These are phyloP conservation scores for Colletotrichum chrysophilum DNA, from an alignment of 2,329 filamentous ascomycete genomes.

Conservation along the genomic window DNA sequence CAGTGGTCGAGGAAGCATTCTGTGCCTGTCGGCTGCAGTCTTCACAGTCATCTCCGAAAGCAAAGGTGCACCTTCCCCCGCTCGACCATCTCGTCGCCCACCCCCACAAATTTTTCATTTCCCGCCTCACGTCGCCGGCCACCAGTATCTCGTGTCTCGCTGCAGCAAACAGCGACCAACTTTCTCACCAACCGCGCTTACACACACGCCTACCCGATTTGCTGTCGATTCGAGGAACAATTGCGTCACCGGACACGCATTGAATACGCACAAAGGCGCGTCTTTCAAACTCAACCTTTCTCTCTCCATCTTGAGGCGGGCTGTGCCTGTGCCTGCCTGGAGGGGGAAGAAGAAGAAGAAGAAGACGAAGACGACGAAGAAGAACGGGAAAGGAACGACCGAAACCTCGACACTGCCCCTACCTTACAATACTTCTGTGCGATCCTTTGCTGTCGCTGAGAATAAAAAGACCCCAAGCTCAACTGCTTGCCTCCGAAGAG, in stretches of 20 bases:
- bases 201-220: constrained; percentile 2
- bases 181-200: not conserved
- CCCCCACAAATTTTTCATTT: constrained; percentile 26
- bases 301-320: not conserved
- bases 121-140: constrained; percentile 24
- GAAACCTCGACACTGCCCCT: not conserved
- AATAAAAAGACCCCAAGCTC: not conserved
- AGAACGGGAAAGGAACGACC: not conserved
- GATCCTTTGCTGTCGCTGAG: not conserved
- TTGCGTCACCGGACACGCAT: not conserved
- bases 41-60: not conserved
- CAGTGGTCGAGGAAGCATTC: not conserved
- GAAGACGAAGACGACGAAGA: not conserved
- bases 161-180: not conserved
- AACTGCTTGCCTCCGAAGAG: not conserved
- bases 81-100: constrained; percentile 33
- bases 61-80: constrained; percentile 28
- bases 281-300: not conserved
- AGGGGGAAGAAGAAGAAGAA: not conserved
- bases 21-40: not conserved
- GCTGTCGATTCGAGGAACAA: not conserved
- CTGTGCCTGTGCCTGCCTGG: not conserved
- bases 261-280: not conserved
- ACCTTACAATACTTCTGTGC: not conserved
- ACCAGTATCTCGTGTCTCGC: constrained; percentile 20